Base-by-base conservation (phyloP, 257 asterid species). In the Fraxinus excelsior region DNA sequence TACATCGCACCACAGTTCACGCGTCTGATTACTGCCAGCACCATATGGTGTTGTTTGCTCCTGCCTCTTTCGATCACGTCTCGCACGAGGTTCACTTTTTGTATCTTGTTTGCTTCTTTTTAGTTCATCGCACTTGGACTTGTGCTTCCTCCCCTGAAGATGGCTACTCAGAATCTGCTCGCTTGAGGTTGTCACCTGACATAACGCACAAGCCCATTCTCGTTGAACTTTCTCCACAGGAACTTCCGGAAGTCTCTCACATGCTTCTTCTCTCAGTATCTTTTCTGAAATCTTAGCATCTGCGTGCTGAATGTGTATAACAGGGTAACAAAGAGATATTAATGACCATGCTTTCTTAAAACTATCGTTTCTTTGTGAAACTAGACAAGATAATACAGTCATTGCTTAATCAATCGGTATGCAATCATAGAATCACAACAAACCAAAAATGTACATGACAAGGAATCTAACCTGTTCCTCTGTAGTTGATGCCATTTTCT, bases 141-240 rank as follows among this genome's bases (percentile, higher is more conserved):
- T 75, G 81, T 88, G 93, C 37, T 64, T 85, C 2, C 0, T 70
- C 46, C 93, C 91, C 1, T 19, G 46, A 38, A 85, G 82, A 81
- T 87, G 93, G 29, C 4, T 34, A 14, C 65, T 79, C 60, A 85
- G 53, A 1, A 2, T n/a, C 3, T 11, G 29, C 81, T 80, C 86
- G 42, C 84, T 56, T 3, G 66, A 0, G 53, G 79, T 60, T 2
- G 81, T 70, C 46, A 85, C 83, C 29, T 82, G 23, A 42, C 91
- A 84, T 42, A 82, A 18, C 58, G 35, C 80, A 74, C 88, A 84
- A 8, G 51, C 84, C 93, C 87, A 80, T 70, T 51, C 87, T 28
- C 0, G 75, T 77, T 84, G 78, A 26, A 70, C 13, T 37, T 68
- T 19, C 74, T 67, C 32, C 38, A 16, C 0, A 62, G 72, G 21